These are phyloP conservation scores for Dactylellina parvicollis DNA, from an alignment of 2,329 filamentous ascomycete genomes.

Conservation along the genomic window DNA sequence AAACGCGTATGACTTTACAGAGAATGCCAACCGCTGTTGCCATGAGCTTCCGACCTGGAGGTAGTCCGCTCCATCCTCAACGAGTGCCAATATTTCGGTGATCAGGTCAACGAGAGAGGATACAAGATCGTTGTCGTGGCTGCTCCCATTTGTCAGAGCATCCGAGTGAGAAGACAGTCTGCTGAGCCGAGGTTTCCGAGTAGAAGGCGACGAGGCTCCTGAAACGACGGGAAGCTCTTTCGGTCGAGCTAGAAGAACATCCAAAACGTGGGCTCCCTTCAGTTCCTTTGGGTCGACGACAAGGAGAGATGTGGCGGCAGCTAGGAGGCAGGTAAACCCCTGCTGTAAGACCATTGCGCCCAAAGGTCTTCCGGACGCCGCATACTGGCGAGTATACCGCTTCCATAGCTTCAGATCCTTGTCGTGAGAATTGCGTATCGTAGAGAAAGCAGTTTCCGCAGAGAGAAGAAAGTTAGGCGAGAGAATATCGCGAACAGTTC, in stretches of 20 bases:
- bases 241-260: slow-evolving; percentile 72
- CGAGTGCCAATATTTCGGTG: slow-evolving; percentile 81
- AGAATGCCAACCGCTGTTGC: slow-evolving; percentile 85
- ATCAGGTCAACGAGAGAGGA: slow-evolving; percentile 76
- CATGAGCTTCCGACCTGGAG: slow-evolving; percentile 83
- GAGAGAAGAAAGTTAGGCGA: slow-evolving; percentile 86
- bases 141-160: slow-evolving; percentile 57
- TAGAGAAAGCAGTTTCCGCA: slow-evolving; percentile 88
- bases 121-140: slow-evolving; percentile 68
- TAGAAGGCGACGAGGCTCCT: slow-evolving; percentile 63
- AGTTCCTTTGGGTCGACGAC: slow-evolving; percentile 71
- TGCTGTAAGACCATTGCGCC: slow-evolving; percentile 91
- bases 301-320: slow-evolving; percentile 79
- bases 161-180: slow-evolving; percentile 39
- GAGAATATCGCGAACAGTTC: slow-evolving; percentile 76
- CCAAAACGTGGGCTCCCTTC: slow-evolving; percentile 73
- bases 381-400: slow-evolving; percentile 83
- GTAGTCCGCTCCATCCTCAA: slow-evolving; percentile 92
- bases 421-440: slow-evolving; percentile 80
- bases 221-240: slow-evolving; percentile 57
- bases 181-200: slow-evolving; percentile 58
- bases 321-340: slow-evolving; percentile 85
- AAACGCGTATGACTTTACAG: slow-evolving; percentile 83
- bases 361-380: slow-evolving; percentile 78
- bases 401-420: slow-evolving; percentile 79